Conservation (phyloP, 805 yeast genomes). For the Candida montana region DNA sequence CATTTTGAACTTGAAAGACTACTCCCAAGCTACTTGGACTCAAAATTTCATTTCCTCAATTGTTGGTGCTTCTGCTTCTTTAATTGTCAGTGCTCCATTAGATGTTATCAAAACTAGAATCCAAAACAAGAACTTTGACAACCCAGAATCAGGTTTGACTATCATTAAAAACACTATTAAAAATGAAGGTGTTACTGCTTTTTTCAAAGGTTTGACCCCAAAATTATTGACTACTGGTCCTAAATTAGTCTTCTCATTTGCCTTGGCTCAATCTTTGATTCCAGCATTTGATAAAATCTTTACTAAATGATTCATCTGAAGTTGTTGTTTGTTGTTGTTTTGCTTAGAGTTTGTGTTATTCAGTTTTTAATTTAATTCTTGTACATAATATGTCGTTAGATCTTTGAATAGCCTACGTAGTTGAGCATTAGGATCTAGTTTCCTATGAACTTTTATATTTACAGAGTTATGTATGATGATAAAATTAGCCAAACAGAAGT, state of each 20-base stretch:
- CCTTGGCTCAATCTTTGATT: constrained; percentile 92
- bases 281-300: constrained; percentile 87
- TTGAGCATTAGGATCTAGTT: too few species aligned
- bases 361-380: constrained; percentile 2
- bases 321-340: too few species aligned
- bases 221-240: constrained; percentile 97
- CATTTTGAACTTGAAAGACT: constrained; percentile 79
- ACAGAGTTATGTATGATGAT: not conserved
- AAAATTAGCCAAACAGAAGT: too few species aligned
- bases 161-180: constrained; percentile 89
- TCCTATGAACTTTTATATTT: not conserved
- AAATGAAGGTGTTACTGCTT: constrained; percentile 78
- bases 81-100: constrained; percentile 94
- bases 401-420: too few species aligned
- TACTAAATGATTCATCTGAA: constrained; percentile 14
- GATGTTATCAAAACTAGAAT: constrained; percentile 98
- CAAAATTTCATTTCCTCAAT: constrained; percentile 95
- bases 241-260: constrained; percentile 95
- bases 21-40: constrained; percentile 86
- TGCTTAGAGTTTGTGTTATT: not conserved
- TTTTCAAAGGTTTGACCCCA: constrained; percentile 91
- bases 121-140: constrained; percentile 92
- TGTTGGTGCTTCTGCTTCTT: constrained; percentile 93
- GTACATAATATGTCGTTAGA: constrained; percentile 8
- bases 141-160: constrained; percentile 89